Percentiles rank a stretch among this genome's conserved stretches.
Conservation (phyloP, 768 basidiomycete species). For the Kwoniella dendrophila region DNA sequence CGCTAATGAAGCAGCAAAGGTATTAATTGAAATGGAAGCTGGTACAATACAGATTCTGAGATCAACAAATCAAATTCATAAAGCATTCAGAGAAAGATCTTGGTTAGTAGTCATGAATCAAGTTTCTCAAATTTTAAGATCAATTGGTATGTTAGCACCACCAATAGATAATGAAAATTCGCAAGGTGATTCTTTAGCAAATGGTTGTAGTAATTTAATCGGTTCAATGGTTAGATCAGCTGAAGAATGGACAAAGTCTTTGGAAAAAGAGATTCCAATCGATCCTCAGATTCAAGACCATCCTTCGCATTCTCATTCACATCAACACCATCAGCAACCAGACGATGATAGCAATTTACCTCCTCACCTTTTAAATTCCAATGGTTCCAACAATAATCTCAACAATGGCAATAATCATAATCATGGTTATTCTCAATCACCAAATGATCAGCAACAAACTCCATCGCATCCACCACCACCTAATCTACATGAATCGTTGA, state of each 20-base stretch:
- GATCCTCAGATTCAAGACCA: neutral
- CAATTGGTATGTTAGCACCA: conserved; percentile 10
- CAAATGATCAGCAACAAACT: too few species aligned
- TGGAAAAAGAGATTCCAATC: conserved; percentile 20
- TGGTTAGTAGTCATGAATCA: conserved; percentile 31
- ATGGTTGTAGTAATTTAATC: conserved; percentile 44
- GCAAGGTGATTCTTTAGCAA: conserved; percentile 32
- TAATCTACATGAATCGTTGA: neutral
- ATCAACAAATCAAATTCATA: conserved; percentile 3
- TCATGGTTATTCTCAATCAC: too few species aligned
- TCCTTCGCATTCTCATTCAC: too few species aligned
- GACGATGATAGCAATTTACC: neutral
- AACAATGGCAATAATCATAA: conserved; percentile 1
- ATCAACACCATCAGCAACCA: conserved; percentile 6
- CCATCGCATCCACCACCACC: too few species aligned
- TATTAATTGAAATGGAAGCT: conserved; percentile 45
- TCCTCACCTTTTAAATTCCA: neutral
- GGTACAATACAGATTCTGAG: conserved; percentile 25
- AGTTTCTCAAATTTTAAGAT: conserved; percentile 23
- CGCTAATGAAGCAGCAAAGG: conserved; percentile 39
- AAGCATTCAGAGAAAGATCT: conserved; percentile 14
- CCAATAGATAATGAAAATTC: conserved; percentile 3
- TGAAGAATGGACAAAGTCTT: conserved; percentile 29
- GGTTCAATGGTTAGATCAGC: conserved; percentile 45
- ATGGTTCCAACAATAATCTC: neutral